Evolutionary conservation across 768 basidiomycete genomes (phyloP).

Genomic region (Pisolithus albus): DNA sequence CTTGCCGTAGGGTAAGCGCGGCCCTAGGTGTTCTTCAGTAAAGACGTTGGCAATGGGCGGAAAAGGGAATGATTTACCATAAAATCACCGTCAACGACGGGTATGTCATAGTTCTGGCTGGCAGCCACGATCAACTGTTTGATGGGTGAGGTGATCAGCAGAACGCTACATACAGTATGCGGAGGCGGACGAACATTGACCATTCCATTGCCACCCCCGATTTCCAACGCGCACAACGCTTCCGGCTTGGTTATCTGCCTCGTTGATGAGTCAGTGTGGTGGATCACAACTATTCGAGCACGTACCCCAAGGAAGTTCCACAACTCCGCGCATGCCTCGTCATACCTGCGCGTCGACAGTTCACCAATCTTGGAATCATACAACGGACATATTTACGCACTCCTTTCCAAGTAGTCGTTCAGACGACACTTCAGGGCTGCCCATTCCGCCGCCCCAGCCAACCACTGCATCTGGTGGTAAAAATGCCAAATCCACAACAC

Average conservation of each 20-base stretch:
- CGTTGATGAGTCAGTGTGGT: not conserved
- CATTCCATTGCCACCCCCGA: conserved; percentile 43
- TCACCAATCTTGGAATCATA: not conserved
- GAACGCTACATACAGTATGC: not conserved
- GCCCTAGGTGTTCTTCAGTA: conserved; percentile 20
- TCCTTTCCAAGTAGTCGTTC: conserved; percentile 35
- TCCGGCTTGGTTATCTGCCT: conserved; percentile 26
- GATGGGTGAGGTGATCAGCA: conserved; percentile 8
- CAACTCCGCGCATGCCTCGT: conserved; percentile 25
- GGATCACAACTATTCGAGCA: not conserved
- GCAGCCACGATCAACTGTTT: conserved; percentile 31
- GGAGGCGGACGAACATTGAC: conserved; percentile 25
- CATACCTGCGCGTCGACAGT: conserved; percentile 19
- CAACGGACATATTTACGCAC: conserved; percentile 13
- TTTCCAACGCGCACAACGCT: conserved; percentile 33
- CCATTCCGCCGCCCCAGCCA: conserved; percentile 37
- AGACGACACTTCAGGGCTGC: conserved; percentile 34
- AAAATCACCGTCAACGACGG: conserved; percentile 39
- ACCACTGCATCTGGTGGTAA: conserved; percentile 38
- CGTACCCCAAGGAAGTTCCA: conserved; percentile 24
- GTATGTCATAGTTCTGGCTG: conserved; percentile 31
- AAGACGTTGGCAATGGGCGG: not conserved
- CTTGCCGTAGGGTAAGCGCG: conserved; percentile 29
- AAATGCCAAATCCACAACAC: conserved; percentile 39
- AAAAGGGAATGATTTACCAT: conserved; percentile 25